Evolutionary conservation across 768 basidiomycete genomes (phyloP).

Genomic region (Pilatotrama ljubarskyi): DNA sequence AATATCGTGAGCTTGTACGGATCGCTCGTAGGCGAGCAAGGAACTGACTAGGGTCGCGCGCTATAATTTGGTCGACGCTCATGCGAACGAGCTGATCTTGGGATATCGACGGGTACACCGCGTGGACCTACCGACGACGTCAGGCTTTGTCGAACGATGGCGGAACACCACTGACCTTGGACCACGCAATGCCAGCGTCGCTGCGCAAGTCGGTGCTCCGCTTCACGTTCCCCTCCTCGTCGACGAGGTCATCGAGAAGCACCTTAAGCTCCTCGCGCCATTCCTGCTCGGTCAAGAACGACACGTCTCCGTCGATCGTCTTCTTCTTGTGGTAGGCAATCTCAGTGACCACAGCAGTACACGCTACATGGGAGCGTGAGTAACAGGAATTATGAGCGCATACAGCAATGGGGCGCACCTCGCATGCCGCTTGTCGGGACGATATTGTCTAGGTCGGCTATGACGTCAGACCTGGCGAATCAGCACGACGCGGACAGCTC

Average conservation of each 20-base stretch:
- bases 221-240: slow-evolving; percentile 57
- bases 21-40: not conserved
- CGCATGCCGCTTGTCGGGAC: slow-evolving; percentile 70
- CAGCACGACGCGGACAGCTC: not conserved
- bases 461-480: not conserved
- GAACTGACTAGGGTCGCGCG: slow-evolving; percentile 44
- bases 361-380: slow-evolving; percentile 41
- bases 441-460: slow-evolving; percentile 51
- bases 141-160: not conserved
- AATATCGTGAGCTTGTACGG: not conserved
- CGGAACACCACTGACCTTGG: slow-evolving; percentile 41
- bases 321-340: slow-evolving; percentile 54
- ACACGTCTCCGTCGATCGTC: slow-evolving; percentile 59
- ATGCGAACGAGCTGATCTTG: slow-evolving; percentile 50
- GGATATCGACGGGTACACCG: slow-evolving; percentile 54
- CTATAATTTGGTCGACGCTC: slow-evolving; percentile 52
- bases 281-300: slow-evolving; percentile 55
- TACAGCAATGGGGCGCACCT: slow-evolving; percentile 35
- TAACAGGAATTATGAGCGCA: not conserved
- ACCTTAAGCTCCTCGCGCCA: slow-evolving; percentile 58
- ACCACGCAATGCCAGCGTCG: slow-evolving; percentile 63
- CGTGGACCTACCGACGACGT: slow-evolving; percentile 48
- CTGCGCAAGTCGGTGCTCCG: slow-evolving; percentile 54
- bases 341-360: slow-evolving; percentile 67
- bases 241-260: slow-evolving; percentile 58